These are phyloP conservation scores for Moringa oleifera DNA, from an alignment of 345 rosid species.

Conservation along the genomic window DNA sequence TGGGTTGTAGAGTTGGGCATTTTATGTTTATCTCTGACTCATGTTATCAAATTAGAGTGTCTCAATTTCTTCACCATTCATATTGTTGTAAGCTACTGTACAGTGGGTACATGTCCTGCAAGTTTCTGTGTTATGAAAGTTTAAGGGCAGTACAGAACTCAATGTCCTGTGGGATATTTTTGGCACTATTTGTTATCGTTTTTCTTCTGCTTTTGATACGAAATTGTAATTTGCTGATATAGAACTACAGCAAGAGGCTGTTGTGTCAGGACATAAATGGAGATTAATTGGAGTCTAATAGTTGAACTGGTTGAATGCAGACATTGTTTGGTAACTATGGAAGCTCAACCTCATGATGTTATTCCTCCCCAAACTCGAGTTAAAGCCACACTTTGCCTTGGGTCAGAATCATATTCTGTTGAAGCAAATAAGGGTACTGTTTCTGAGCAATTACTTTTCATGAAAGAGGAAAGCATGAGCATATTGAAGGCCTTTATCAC, in stretches of 20 bases:
- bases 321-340: constrained; percentile 30
- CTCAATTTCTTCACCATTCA: too few relatives aligned
- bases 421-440: constrained; percentile 36
- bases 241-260: background rate
- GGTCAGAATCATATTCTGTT: constrained; percentile 52
- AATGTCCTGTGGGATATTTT: too few relatives aligned
- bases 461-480: constrained; percentile 79
- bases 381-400: constrained; percentile 53
- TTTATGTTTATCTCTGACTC: too few relatives aligned
- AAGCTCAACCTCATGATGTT: constrained; percentile 28
- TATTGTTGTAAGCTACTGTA: too few relatives aligned
- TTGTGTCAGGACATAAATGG: background rate
- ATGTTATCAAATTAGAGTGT: too few relatives aligned
- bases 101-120: too few relatives aligned
- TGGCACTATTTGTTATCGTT: too few relatives aligned
- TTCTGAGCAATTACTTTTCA: constrained; percentile 58
- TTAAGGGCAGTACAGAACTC: too few relatives aligned
- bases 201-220: too few relatives aligned
- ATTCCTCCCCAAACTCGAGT: constrained; percentile 27
- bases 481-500: constrained; percentile 76
- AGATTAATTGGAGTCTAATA: background rate
- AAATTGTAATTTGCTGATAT: too few relatives aligned
- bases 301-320: background rate
- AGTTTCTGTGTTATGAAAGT: too few relatives aligned
- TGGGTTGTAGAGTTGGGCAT: too few relatives aligned